phyloP scores from a whole-genome alignment of 2,329 filamentous ascomycete species.

The Hypoxylon sp. region DNA sequence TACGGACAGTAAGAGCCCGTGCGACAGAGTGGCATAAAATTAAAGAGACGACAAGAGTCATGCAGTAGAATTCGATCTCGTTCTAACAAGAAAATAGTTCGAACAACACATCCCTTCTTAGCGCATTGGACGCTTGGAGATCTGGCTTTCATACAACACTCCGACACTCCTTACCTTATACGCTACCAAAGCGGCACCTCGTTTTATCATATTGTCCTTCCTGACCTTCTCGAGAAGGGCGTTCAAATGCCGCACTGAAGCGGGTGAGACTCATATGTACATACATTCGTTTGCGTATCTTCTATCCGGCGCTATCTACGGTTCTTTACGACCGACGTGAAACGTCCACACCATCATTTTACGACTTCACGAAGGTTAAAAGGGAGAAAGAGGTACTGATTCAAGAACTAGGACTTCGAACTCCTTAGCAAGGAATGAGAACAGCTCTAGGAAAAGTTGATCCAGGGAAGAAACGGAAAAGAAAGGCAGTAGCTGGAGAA shows the following conservation, averaged over 20 bases:
- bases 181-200: constrained; percentile 24
- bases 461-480: not conserved
- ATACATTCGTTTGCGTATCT: constrained; percentile 38
- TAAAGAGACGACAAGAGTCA: constrained; percentile 16
- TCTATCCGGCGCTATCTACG: constrained; percentile 11
- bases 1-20: constrained; percentile 54
- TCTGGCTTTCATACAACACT: constrained; percentile 21
- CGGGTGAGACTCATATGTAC: constrained; percentile 24
- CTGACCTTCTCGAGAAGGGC: constrained; percentile 11
- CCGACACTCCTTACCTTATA: constrained; percentile 25
- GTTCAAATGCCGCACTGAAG: constrained; percentile 2
- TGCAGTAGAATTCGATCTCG: constrained; percentile 5
- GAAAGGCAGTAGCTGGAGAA: not conserved
- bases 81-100: constrained; percentile 14
- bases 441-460: not conserved
- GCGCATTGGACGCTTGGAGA: constrained; percentile 21
- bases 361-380: constrained; percentile 30
- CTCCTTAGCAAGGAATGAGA: not conserved
- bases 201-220: constrained; percentile 25
- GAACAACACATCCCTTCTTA: constrained; percentile 7
- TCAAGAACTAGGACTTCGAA: not conserved
- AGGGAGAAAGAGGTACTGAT: not conserved
- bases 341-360: constrained; percentile 27
- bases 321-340: constrained; percentile 24
- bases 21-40: constrained; percentile 11